Evolutionary conservation across 2,329 filamentous ascomycete genomes (phyloP).

Genomic region (Nothopassalora personata): DNA sequence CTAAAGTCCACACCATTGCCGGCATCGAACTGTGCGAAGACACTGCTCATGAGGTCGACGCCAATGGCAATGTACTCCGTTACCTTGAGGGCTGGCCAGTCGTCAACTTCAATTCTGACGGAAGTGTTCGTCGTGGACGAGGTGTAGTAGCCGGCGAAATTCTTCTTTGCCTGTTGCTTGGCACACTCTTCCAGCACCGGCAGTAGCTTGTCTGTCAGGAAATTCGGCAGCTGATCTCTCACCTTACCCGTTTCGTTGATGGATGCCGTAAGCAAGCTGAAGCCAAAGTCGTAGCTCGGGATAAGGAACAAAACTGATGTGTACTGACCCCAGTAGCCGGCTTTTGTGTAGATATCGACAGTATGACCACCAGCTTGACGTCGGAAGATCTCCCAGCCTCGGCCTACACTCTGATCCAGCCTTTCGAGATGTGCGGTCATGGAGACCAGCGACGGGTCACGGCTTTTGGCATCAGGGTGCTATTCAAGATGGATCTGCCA

Average conservation of each 20-base stretch:
- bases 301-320: slow-evolving; percentile 35
- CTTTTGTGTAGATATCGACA: slow-evolving; percentile 46
- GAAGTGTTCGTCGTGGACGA: slow-evolving; percentile 16
- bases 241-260: slow-evolving; percentile 8
- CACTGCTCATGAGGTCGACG: slow-evolving; percentile 27
- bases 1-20: slow-evolving; percentile 17
- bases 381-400: slow-evolving; percentile 47
- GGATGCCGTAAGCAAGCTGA: slow-evolving; percentile 37
- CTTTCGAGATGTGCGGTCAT: slow-evolving; percentile 34
- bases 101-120: slow-evolving; percentile 23
- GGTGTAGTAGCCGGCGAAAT: slow-evolving; percentile 27
- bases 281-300: slow-evolving; percentile 44
- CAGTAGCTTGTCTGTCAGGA: slow-evolving; percentile 21
- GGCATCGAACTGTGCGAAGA: slow-evolving; percentile 10
- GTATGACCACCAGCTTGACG: slow-evolving; percentile 37
- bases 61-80: slow-evolving; percentile 31
- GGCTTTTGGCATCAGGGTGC: slow-evolving; percentile 38
- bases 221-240: slow-evolving; percentile 14
- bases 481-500: slow-evolving; percentile 39
- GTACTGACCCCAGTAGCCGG: slow-evolving; percentile 35
- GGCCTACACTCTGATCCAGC: slow-evolving; percentile 39
- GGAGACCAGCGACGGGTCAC: slow-evolving; percentile 45
- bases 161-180: slow-evolving; percentile 24
- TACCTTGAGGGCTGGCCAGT: slow-evolving; percentile 29
- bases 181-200: slow-evolving; percentile 28